These are phyloP conservation scores for Passiflora organensis DNA, from an alignment of 345 rosid genomes.

Conservation along the genomic window DNA sequence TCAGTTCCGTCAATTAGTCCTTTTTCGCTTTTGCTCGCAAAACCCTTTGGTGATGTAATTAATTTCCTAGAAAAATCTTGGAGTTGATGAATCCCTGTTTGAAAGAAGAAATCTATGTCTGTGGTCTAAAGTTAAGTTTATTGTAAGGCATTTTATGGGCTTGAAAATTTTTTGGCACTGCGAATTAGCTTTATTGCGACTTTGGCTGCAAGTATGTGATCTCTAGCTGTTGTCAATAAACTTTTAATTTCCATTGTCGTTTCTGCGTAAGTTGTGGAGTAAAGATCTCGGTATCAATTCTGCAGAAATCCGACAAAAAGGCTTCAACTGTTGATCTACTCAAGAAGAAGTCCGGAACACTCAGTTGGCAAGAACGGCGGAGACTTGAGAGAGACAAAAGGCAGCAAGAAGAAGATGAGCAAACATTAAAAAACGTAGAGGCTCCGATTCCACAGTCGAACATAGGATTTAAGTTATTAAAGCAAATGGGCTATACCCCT, in stretches of 20 bases:
- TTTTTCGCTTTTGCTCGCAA: neutral
- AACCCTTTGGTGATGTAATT: no score
- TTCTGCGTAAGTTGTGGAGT: neutral
- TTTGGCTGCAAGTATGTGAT: neutral
- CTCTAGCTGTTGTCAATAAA: neutral
- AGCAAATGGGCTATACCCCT: constrained; percentile 93
- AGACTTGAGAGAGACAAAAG: constrained; percentile 68
- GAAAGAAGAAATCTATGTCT: no score
- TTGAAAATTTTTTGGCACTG: no score
- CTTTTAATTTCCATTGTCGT: neutral
- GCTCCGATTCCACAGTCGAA: constrained; percentile 81
- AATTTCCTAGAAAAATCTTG: no score
- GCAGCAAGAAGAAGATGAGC: constrained; percentile 72
- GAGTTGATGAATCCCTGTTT: no score
- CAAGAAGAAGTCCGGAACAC: constrained; percentile 56
- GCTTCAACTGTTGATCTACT: constrained; percentile 34
- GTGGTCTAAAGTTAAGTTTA: no score
- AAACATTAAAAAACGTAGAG: constrained; percentile 59
- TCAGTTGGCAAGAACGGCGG: constrained; percentile 68
- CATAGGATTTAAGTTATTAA: constrained; percentile 78
- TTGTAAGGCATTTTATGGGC: no score
- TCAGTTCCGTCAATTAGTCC: neutral
- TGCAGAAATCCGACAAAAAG: constrained; percentile 36
- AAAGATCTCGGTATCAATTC: neutral
- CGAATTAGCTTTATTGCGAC: no score